Evolutionary conservation across 2,329 filamentous ascomycete species (phyloP), one percentile per base, ranked within the genome.

Genomic region (Pyrenophora seminiperda): DNA sequence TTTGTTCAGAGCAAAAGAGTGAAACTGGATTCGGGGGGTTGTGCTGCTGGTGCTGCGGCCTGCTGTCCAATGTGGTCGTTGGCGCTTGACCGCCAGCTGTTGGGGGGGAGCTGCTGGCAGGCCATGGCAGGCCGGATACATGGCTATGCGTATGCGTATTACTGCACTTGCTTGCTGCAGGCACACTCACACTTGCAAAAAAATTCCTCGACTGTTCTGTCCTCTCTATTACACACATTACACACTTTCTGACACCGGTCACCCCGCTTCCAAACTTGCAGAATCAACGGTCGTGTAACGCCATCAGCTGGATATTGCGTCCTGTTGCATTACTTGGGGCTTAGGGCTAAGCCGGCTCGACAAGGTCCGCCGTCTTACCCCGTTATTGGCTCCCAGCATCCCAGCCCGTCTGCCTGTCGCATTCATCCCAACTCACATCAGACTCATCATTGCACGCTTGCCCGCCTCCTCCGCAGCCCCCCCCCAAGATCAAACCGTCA

Each of bases 21-120:
- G 22, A 43, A 40, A 47, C 47, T 40, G 54, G 31, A 41, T 59
- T 54, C 60, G 53, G 53, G 53, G 53, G 49, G 41, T 53, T 54
- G 36, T 55, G 43, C 33, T 46, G 43, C 58, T 49, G 22, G 24
- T 54, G 61, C 52, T 59, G 60, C 50, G 48, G 24, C 43, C 44
- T 41, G 50, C 40, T 62, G 62, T 41, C 47, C 47, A 50, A 50
- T 50, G 47, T 38, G 22, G 34, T 22, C 14, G 31, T 31, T 47
- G 24, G 36, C 47, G 47, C 55, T 59, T 67, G 66, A 69, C 66
- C 66, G 66, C 66, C 63, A 66, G 53, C 58, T 45, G 36, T 39
- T 27, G 6, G 31, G 17, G 24, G 50, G n/a, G 13, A 30, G n/a
- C 29, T 48, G 42, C 41, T 49, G 49, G 44, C 42, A 41, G 34